Conservation (phyloP, 2,329 filamentous ascomycete species). For the Chalara sp. region DNA sequence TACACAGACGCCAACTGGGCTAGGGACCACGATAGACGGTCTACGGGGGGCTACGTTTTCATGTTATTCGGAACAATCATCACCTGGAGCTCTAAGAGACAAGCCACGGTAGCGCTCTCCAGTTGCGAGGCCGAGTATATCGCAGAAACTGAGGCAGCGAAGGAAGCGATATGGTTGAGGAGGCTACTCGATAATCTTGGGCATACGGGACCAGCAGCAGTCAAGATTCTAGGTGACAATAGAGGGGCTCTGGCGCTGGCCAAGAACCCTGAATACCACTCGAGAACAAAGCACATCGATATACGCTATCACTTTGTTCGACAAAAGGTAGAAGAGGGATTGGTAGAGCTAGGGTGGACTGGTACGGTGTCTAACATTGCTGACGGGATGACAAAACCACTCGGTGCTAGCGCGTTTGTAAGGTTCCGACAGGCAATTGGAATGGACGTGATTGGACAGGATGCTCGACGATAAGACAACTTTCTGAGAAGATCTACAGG, state of each 20-base stretch:
- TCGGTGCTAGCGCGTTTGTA: too few species aligned
- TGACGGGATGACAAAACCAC: not conserved
- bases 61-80: not conserved
- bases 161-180: not conserved
- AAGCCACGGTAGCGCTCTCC: not conserved
- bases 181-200: not conserved
- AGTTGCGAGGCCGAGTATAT: not conserved
- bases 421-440: too few species aligned
- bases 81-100: not conserved
- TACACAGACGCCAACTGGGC: conserved; percentile 2
- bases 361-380: not conserved
- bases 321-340: not conserved
- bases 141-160: not conserved
- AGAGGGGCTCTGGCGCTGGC: not conserved
- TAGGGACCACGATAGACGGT: not conserved
- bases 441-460: too few species aligned
- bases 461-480: too few species aligned
- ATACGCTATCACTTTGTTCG: not conserved
- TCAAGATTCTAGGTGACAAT: not conserved
- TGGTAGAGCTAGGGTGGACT: not conserved
- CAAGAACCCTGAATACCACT: not conserved
- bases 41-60: conserved; percentile 1
- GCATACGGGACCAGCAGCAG: not conserved
- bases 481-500: too few species aligned
- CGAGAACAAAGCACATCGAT: not conserved